Evolutionary conservation across 2,329 filamentous ascomycete species (phyloP), one percentile per base, ranked within the genome.

Genomic region (Daldinia eschscholtzii): DNA sequence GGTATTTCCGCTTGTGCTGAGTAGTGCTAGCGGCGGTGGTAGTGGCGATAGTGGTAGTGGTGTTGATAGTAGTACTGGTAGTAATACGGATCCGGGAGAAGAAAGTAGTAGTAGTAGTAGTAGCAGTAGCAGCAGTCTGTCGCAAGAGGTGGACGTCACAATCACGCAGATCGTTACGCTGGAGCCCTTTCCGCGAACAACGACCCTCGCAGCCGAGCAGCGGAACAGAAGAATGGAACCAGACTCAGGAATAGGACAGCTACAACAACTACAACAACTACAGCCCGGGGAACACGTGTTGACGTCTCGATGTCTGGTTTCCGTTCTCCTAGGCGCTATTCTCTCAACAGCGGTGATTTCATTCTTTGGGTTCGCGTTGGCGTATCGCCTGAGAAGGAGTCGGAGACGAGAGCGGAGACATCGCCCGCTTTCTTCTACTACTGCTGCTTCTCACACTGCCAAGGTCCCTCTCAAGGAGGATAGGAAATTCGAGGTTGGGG

Each of bases 1-100:
- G 62, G 68, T 71, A 33, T 71, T 71, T 6, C 68, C 68, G 57
- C 52, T 71, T 4, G 68, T 50, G 57, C n/a, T 71, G 53, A 64
- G 57, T 12, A 55, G 46, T 7, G n/a, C 33, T 10, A 23, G 20
- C n/a, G 35, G 50, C 28, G 10, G 46, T n/a, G 6, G 12, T 13
- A 6, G 35, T 20, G 23, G 9, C 15, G 35, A 35, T 9, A 30
- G 28, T 30, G 28, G 7, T 7, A 33, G 30, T 33, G 10, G 6
- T 33, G 30, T 9, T 6, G 30, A 9, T 6, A 33, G 6, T 33
- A 9, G 30, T 6, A 13, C n/a, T n/a, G 44, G 20, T 18, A 10
- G n/a, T 5, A 7, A 15, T 3, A 1, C 20, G 20, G 20, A 23
- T 23, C 20, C 2, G 2, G 20, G 20, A 23, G 20, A 23, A 23